Evolutionary conservation across 164 flowering plant species (phyloP).

Genomic region (Protea cynaroides): DNA sequence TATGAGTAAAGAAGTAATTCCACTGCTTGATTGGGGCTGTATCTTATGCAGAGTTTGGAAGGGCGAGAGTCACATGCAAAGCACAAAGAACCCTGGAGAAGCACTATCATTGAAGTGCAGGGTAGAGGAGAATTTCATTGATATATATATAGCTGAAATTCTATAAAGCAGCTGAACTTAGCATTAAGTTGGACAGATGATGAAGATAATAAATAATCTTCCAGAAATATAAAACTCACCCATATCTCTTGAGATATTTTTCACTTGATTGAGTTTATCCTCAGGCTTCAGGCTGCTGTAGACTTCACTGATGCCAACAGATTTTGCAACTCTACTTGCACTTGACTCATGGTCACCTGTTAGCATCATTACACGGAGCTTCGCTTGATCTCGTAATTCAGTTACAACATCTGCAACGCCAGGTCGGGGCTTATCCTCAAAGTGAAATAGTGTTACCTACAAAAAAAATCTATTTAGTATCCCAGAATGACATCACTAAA

Average conservation of each 20-base stretch:
- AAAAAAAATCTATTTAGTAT: conserved; percentile 3
- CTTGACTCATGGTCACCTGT: conserved; percentile 96
- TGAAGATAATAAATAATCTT: not conserved
- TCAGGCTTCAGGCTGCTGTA: conserved; percentile 85
- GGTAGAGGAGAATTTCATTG: too few species aligned
- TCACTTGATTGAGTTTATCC: conserved; percentile 89
- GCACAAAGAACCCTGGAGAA: too few species aligned
- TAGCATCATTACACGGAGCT: conserved; percentile 80
- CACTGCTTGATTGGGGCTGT: too few species aligned
- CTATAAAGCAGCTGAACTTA: too few species aligned
- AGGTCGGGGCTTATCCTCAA: conserved; percentile 88
- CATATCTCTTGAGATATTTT: conserved; percentile 60
- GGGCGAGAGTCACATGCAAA: too few species aligned
- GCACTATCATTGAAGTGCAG: too few species aligned
- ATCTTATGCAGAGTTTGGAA: too few species aligned
- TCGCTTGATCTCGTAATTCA: conserved; percentile 55
- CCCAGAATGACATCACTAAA: not conserved
- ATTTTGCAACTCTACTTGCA: conserved; percentile 85
- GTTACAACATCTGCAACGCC: conserved; percentile 62
- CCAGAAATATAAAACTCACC: conserved; percentile 33
- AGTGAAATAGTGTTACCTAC: conserved; percentile 89
- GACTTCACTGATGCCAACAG: conserved; percentile 82
- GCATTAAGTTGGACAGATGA: not conserved
- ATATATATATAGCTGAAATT: not conserved
- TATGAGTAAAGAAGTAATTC: too few species aligned